Conservation (phyloP, 306 rosid genomes). For the Delonix regia region DNA sequence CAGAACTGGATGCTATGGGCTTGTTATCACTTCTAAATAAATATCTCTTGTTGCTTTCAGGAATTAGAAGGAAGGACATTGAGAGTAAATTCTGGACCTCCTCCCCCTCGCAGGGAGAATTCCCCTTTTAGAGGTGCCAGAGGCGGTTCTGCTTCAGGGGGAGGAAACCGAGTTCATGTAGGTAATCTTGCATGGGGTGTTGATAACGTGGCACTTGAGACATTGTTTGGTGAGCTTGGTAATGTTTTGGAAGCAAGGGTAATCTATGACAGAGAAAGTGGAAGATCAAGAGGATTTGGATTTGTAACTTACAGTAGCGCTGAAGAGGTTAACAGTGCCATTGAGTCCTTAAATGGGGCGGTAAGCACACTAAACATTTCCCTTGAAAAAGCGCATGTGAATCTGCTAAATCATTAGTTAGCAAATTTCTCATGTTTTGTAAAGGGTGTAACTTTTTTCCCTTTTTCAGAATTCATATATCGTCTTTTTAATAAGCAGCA, state of each 20-base stretch:
- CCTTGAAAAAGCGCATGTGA: background rate
- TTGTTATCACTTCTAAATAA: background rate
- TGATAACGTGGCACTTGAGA: conserved; percentile 71
- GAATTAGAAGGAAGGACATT: conserved; percentile 76
- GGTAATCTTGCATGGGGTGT: conserved; percentile 96
- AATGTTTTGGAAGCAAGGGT: conserved; percentile 88
- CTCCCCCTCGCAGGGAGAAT: conserved; percentile 54
- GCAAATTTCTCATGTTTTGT: background rate
- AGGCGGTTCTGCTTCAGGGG: conserved; percentile 39
- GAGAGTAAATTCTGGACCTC: conserved; percentile 79
- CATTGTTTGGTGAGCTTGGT: conserved; percentile 75
- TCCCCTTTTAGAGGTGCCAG: conserved; percentile 47
- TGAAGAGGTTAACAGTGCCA: conserved; percentile 73
- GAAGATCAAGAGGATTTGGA: conserved; percentile 91
- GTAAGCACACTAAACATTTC: conserved; percentile 49
- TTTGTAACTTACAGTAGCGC: conserved; percentile 73
- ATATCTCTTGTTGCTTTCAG: conserved; percentile 43
- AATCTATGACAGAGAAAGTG: conserved; percentile 86
- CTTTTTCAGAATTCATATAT: background rate
- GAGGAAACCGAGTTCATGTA: conserved; percentile 68
- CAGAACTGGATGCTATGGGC: background rate
- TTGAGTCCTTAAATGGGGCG: conserved; percentile 75
- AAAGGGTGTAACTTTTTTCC: background rate
- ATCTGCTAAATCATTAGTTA: background rate
- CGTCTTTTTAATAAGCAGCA: background rate